Evolutionary conservation across 139 green algal species (phyloP), one percentile per base, ranked within the genome.

Genomic region (Chlamydomonas incerta): DNA sequence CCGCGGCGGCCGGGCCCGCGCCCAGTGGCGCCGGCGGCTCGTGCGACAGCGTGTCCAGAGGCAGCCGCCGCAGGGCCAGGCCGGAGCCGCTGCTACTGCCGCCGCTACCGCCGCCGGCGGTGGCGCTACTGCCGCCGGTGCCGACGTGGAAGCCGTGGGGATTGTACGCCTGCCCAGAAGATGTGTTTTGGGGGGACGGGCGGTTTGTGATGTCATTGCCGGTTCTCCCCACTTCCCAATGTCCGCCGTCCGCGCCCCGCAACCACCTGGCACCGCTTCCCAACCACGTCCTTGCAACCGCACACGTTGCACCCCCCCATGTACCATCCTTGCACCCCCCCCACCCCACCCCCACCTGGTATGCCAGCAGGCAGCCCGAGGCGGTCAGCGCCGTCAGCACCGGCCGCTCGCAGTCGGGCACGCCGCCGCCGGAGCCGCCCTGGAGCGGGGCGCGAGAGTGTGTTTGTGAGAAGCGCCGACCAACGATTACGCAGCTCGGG

Each of bases 301-400:
- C n/a, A n/a, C n/a, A n/a, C n/a, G n/a, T n/a, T n/a, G n/a, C 57
- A 63, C 57, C 21, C 10, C 21, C 10, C 10, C 10, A 63, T 4
- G 2, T 23, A 67, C 10, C 15, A 31, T 23, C 3, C 24, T 10
- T 29, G 26, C 17, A 34, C 33, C 11, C 34, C 3, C 34, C 67
- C 2, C 5, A 1, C 33, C 67, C 33, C 57, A 24, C 29, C 37
- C 31, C 34, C 66, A 74, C 93, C 55, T 91, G 90, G 85, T 97
- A 98, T 0, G 72, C 85, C 31, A 98, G 71, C 60, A 98, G 80
- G 13, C 62, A 69, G 52, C 95, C 92, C 68, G 96, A 90, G 18
- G 90, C 79, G 0, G 92, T 86, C 33, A 96, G 87, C 33, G 88
- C 83, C 81, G 98, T 81, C 81, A 98, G 75, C 62, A 95, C n/a